These are phyloP conservation scores for Dactylonectria estremocensis DNA, from an alignment of 2,329 filamentous ascomycete genomes.

Conservation along the genomic window DNA sequence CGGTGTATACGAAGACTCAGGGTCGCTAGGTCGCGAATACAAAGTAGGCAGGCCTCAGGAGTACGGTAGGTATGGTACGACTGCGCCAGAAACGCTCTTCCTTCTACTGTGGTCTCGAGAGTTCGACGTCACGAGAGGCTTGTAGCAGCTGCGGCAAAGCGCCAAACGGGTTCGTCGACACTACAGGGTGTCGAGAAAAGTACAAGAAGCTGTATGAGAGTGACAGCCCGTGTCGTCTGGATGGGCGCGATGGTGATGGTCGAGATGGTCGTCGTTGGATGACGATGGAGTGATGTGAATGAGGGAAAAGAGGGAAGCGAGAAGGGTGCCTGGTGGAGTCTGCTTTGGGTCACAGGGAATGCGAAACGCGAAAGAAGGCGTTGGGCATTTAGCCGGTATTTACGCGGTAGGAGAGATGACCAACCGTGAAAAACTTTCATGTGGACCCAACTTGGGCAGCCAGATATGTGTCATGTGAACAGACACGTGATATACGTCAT, in stretches of 20 bases:
- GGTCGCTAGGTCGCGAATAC: slow-evolving; percentile 40
- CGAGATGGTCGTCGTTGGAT: slow-evolving; percentile 35
- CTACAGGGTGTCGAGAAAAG: slow-evolving; percentile 33
- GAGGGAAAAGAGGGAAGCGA: slow-evolving; percentile 34
- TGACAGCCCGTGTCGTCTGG: slow-evolving; percentile 30
- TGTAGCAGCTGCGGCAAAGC: slow-evolving; percentile 36
- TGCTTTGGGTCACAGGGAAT: slow-evolving; percentile 35
- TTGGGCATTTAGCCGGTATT: slow-evolving; percentile 5
- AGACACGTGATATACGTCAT: slow-evolving; percentile 8
- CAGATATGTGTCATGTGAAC: neutral
- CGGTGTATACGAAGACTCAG: slow-evolving; percentile 43
- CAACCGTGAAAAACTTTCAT: neutral
- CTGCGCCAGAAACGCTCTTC: slow-evolving; percentile 42
- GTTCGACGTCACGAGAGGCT: slow-evolving; percentile 47
- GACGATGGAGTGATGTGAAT: slow-evolving; percentile 38
- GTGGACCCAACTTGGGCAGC: neutral
- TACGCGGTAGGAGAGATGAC: slow-evolving; percentile 14
- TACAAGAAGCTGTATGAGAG: slow-evolving; percentile 32
- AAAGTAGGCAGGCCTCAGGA: slow-evolving; percentile 47
- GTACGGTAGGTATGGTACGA: slow-evolving; percentile 45
- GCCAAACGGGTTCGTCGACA: slow-evolving; percentile 35
- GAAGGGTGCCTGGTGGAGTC: slow-evolving; percentile 41
- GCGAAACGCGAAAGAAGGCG: slow-evolving; percentile 21
- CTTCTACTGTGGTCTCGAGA: slow-evolving; percentile 48
- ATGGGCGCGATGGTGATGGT: slow-evolving; percentile 39